Evolutionary conservation across 1,139 yeast genomes (phyloP), one percentile per base, ranked within the genome.

Genomic region (Nakaseomyces nivariensis): DNA sequence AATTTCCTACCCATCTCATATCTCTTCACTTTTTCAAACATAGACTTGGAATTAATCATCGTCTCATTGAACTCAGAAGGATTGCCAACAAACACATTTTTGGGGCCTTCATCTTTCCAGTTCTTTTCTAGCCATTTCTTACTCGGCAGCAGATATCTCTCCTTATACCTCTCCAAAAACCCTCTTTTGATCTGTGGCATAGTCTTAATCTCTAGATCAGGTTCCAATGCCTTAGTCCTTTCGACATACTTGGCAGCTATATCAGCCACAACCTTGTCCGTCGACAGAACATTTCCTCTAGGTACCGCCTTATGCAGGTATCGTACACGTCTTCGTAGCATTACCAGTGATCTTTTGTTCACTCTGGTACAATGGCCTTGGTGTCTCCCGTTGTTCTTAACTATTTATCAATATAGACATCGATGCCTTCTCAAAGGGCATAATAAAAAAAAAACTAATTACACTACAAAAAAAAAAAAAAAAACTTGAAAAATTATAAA

Each of bases 171-270:
- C 27, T 50, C 46, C 11, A 49, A 37, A 24, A 52, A 58, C 34
- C 58, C 61, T 5, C 38, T 33, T 26, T 49, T 52, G 33, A 63
- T 59, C 24, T 56, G 56, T 24, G 53, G 22, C 27, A 62, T 44
- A 46, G 54, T 49, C 46, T 61, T 62, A 5, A 64, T 55, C 37
- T 57, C 59, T 7, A 57, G 51, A 7, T 55, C 61, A 7, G 66
- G 64, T 47, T 62, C 66, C 13, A 64, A 41, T 4, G 54, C 64
- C 29, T 55, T 58, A 1, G 64, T 63, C 44, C 61, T 49, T 17
- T 44, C 38, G 9, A 56, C 37, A 45, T 53, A 57, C n/a, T 44
- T 46, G 26, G 42, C 42, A 24, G 31, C 29, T 38, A 38, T 38
- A n/a, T 38, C 42, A 24, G 42, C 31, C 1, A 26, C 42, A 5